Conservation (phyloP, 2,329 filamentous ascomycete genomes). For the Fusarium agapanthi region DNA sequence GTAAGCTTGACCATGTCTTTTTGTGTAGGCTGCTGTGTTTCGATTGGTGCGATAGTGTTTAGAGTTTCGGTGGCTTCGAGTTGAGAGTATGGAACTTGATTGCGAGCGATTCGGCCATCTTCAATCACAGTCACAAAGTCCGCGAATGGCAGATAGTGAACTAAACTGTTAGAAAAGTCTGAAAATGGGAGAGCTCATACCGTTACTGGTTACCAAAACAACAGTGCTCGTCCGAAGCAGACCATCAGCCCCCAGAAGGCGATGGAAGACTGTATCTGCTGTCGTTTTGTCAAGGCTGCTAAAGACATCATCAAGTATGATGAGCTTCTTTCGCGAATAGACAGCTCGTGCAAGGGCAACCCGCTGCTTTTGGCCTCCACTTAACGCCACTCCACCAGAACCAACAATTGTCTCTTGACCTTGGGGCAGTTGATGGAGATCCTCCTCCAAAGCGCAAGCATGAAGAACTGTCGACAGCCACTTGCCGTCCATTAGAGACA, state of each 20-base stretch:
- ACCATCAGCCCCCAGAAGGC: constrained; percentile 52
- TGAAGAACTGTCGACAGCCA: constrained; percentile 45
- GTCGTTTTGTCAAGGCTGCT: constrained; percentile 57
- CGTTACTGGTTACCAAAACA: constrained; percentile 8
- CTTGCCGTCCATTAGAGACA: constrained; percentile 37
- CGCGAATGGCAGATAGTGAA: constrained; percentile 37
- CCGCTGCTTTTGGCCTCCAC: constrained; percentile 55
- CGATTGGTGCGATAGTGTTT: background rate
- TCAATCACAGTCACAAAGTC: constrained; percentile 41
- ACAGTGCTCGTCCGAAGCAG: constrained; percentile 52
- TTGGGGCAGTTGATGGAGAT: constrained; percentile 45
- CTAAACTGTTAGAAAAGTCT: constrained; percentile 7
- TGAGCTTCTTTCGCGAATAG: constrained; percentile 50
- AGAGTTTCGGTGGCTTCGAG: constrained; percentile 11
- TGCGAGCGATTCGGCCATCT: constrained; percentile 28
- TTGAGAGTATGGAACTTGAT: constrained; percentile 36
- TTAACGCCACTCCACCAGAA: constrained; percentile 52
- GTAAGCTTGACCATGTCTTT: background rate
- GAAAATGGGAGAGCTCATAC: background rate
- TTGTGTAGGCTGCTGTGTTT: background rate
- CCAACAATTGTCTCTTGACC: constrained; percentile 51
- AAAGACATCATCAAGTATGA: constrained; percentile 58
- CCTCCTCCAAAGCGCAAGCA: constrained; percentile 48
- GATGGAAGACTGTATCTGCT: constrained; percentile 51
- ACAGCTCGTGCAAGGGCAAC: constrained; percentile 57